phyloP scores from a whole-genome alignment of 2,329 filamentous ascomycete species.

The Teratosphaeria gauchensis region DNA sequence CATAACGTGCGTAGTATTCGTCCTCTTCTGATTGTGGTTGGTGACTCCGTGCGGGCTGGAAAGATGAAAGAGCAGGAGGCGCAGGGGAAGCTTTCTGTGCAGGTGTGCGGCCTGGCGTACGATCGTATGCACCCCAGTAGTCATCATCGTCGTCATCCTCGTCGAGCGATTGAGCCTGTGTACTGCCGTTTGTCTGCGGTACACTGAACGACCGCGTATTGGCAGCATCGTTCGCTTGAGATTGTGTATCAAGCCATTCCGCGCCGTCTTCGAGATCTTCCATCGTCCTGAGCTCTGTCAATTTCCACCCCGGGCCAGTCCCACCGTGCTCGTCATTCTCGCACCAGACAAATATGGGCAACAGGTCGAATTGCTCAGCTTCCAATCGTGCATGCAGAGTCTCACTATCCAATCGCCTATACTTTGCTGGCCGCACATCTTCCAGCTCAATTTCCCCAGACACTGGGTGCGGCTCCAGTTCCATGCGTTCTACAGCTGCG shows the following conservation, averaged over 20 bases:
- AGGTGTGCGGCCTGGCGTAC: slow-evolving; percentile 57
- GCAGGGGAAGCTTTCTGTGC: slow-evolving; percentile 54
- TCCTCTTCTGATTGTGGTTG: slow-evolving; percentile 16
- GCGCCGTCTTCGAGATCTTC: slow-evolving; percentile 46
- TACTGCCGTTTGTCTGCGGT: slow-evolving; percentile 13
- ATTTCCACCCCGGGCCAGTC: slow-evolving; percentile 53
- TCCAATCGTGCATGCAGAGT: slow-evolving; percentile 61
- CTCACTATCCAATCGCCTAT: slow-evolving; percentile 62
- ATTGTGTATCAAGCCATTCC: slow-evolving; percentile 47
- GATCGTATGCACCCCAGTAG: slow-evolving; percentile 73
- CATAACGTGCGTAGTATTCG: slow-evolving; percentile 64
- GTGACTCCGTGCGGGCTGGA: slow-evolving; percentile 17
- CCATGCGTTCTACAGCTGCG: slow-evolving; percentile 51
- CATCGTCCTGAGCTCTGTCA: slow-evolving; percentile 58
- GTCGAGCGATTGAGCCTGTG: slow-evolving; percentile 1
- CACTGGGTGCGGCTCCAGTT: slow-evolving; percentile 68
- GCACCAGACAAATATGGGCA: slow-evolving; percentile 61
- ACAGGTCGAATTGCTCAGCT: slow-evolving; percentile 51
- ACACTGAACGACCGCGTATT: slow-evolving; percentile 1
- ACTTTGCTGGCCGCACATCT: slow-evolving; percentile 53
- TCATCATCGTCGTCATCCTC: slow-evolving; percentile 57
- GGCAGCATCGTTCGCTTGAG: slow-evolving; percentile 48
- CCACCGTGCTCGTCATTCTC: slow-evolving; percentile 52
- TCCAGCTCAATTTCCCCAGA: slow-evolving; percentile 72
- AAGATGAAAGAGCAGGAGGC: slow-evolving; percentile 29